Percentiles rank a stretch among this genome's conserved stretches.
These are phyloP conservation scores for Geotrichum ghanense DNA, from an alignment of 805 yeast species.

Conservation along the genomic window DNA sequence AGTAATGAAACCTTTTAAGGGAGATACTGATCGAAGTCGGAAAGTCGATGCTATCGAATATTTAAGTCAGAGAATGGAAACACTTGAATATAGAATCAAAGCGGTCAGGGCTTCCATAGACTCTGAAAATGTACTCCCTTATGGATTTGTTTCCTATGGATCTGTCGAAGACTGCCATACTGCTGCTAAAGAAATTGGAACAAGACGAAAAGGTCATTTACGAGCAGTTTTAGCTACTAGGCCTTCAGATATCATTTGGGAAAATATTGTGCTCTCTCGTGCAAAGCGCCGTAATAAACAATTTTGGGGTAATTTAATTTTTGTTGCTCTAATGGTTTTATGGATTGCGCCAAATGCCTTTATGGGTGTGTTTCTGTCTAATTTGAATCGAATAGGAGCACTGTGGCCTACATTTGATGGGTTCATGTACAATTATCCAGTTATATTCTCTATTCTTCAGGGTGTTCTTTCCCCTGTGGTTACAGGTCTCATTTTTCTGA, in stretches of 20 bases:
- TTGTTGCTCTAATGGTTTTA: constrained; percentile 18
- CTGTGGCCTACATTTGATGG: constrained; percentile 26
- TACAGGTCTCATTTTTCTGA: constrained; percentile 24
- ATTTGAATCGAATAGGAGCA: constrained; percentile 25
- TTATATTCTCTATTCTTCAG: constrained; percentile 26
- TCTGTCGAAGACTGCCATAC: constrained; percentile 16
- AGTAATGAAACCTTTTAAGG: constrained; percentile 11
- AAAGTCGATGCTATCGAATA: constrained; percentile 22
- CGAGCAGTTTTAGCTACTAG: constrained; percentile 23
- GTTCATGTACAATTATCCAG: constrained; percentile 18
- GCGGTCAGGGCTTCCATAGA: constrained; percentile 15
- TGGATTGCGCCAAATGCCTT: constrained; percentile 32
- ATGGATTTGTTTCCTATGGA: constrained; percentile 25
- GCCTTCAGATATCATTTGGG: constrained; percentile 28
- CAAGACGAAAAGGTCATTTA: constrained; percentile 10
- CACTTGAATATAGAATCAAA: constrained; percentile 16
- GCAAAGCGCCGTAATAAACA: constrained; percentile 23
- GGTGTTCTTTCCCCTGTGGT: constrained; percentile 29
- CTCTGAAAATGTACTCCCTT: constrained; percentile 13
- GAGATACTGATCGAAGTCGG: constrained; percentile 7
- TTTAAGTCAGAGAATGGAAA: constrained; percentile 8
- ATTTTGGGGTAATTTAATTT: constrained; percentile 24
- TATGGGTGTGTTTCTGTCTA: constrained; percentile 29
- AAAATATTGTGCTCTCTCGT: constrained; percentile 20
- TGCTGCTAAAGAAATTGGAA: constrained; percentile 12